Evolutionary conservation across 2,329 filamentous ascomycete species (phyloP).

Genomic region (Xylariaceae sp.): DNA sequence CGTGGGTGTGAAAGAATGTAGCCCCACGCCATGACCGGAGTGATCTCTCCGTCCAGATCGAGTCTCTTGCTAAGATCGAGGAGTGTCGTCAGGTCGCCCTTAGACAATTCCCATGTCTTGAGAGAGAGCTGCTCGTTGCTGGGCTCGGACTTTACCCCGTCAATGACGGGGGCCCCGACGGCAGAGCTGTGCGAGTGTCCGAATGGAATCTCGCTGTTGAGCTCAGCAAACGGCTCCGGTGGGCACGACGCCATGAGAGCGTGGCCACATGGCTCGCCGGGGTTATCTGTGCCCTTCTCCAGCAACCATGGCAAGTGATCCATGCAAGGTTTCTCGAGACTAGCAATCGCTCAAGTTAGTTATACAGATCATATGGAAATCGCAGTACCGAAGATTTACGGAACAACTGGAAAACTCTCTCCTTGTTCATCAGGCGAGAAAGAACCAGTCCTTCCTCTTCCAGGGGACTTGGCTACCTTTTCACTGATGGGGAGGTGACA

Average conservation of each 20-base stretch:
- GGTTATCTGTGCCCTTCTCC: conserved; percentile 53
- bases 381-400: conserved; percentile 5
- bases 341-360: conserved; percentile 37
- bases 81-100: conserved; percentile 72
- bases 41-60: conserved; percentile 84
- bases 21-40: conserved; percentile 92
- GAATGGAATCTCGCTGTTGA: conserved; percentile 50
- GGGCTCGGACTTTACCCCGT: conserved; percentile 43
- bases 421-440: conserved; percentile 19
- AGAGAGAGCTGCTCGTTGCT: conserved; percentile 39
- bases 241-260: conserved; percentile 91
- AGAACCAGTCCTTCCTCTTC: conserved; percentile 22
- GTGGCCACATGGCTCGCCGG: conserved; percentile 75
- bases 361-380: background rate
- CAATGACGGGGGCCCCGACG: conserved; percentile 2
- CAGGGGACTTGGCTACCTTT: conserved; percentile 21
- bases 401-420: conserved; percentile 18
- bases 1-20: conserved; percentile 71
- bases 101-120: conserved; percentile 75
- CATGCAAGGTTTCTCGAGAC: conserved; percentile 89
- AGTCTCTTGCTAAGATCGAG: conserved; percentile 80
- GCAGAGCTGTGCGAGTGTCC: conserved; percentile 37
- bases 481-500: conserved; percentile 60
- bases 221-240: conserved; percentile 56
- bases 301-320: conserved; percentile 80